Conservation (phyloP, 345 rosid species). For the Linum lewisii region DNA sequence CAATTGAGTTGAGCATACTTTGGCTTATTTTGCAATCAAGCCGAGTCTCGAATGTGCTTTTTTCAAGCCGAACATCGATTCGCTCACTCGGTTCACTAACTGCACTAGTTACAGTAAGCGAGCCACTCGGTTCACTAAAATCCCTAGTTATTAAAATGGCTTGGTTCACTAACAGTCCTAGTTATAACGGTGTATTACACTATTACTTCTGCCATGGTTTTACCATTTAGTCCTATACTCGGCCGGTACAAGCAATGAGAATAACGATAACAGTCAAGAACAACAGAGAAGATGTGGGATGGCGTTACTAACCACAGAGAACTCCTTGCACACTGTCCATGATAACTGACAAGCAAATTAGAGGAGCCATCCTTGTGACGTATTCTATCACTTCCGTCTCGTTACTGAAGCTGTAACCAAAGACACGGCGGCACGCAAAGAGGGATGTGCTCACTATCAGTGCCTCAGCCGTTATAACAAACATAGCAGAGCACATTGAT, state of each 20-base stretch:
- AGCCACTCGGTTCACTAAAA: no score
- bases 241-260: background rate
- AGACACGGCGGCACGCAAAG: constrained; percentile 31
- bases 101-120: no score
- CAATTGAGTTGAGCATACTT: no score
- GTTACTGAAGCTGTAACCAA: constrained; percentile 62
- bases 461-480: constrained; percentile 31
- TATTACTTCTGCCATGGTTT: no score
- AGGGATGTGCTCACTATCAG: constrained; percentile 32
- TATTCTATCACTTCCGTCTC: constrained; percentile 57
- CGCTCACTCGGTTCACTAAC: no score
- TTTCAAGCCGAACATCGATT: no score
- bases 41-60: no score
- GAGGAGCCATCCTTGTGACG: constrained; percentile 62
- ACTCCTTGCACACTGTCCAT: constrained; percentile 55
- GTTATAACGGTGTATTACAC: no score
- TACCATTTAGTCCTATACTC: no score
- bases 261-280: background rate
- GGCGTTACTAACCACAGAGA: constrained; percentile 60
- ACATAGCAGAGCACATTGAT: constrained; percentile 34
- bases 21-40: no score
- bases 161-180: no score
- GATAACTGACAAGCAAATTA: constrained; percentile 48
- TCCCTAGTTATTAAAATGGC: no score
- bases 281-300: background rate